Conservation (phyloP, 1,284 basidiomycete genomes). For the Melampsora americana region DNA sequence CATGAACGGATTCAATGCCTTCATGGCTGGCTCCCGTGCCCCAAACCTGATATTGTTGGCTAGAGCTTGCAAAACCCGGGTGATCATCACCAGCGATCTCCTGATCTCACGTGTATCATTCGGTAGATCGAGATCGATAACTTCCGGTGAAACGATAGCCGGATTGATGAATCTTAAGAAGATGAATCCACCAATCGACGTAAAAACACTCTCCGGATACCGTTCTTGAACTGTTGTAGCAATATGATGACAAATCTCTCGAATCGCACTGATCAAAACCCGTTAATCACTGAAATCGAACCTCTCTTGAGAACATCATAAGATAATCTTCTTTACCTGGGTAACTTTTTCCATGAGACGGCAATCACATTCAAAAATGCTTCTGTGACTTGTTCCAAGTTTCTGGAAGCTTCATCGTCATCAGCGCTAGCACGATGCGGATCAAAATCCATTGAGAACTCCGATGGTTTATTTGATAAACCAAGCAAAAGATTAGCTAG, state of each 20-base stretch:
- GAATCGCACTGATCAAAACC: constrained; percentile 65
- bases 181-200: constrained; percentile 74
- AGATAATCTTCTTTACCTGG: constrained; percentile 60
- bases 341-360: constrained; percentile 68
- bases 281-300: constrained; percentile 39
- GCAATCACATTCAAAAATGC: constrained; percentile 73
- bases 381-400: constrained; percentile 70
- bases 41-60: constrained; percentile 90
- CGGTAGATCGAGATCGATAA: constrained; percentile 74
- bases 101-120: constrained; percentile 64
- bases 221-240: constrained; percentile 67
- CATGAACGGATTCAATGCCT: constrained; percentile 72
- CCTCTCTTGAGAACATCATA: neutral
- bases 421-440: constrained; percentile 54
- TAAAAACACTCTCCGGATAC: constrained; percentile 54
- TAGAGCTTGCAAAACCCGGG: constrained; percentile 85
- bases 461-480: constrained; percentile 69
- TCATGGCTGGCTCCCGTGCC: constrained; percentile 77
- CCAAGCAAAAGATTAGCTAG: constrained; percentile 71
- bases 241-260: constrained; percentile 80
- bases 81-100: constrained; percentile 75
- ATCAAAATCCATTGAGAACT: constrained; percentile 75
- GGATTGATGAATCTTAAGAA: constrained; percentile 72
- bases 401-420: constrained; percentile 51
- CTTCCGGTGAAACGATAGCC: constrained; percentile 78